Percentiles rank a stretch among this genome's conserved stretches.
Evolutionary conservation across 2,329 filamentous ascomycete species (phyloP).

Genomic region (Phyllosticta citriasiana): DNA sequence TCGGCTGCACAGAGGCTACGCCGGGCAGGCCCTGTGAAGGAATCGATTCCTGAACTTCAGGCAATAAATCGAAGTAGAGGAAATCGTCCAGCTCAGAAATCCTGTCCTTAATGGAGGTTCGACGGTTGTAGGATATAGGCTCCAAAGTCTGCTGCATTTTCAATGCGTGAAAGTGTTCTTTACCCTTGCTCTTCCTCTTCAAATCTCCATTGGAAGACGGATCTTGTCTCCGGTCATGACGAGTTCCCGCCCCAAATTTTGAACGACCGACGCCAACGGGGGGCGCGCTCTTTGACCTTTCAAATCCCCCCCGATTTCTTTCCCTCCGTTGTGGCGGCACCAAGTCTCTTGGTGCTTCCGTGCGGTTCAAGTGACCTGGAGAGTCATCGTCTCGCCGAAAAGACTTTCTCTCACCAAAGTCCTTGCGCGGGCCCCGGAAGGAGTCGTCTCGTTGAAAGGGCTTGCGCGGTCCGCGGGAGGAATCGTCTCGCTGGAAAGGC

Average conservation of each 20-base stretch:
- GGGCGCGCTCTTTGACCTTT: too few relatives aligned
- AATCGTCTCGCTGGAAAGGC: background rate
- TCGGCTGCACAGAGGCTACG: constrained; percentile 67
- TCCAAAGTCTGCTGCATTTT: constrained; percentile 85
- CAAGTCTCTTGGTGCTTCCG: constrained; percentile 38
- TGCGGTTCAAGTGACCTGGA: background rate
- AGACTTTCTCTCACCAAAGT: background rate
- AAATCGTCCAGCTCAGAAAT: constrained; percentile 65
- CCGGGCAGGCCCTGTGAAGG: constrained; percentile 62
- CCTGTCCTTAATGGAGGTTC: constrained; percentile 50
- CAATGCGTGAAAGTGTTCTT: constrained; percentile 57
- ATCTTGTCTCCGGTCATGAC: background rate
- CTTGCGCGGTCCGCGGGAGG: too few relatives aligned
- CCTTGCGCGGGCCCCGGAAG: too few relatives aligned
- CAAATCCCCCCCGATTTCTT: background rate
- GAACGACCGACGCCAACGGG: too few relatives aligned
- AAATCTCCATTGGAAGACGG: background rate
- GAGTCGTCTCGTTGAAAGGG: too few relatives aligned
- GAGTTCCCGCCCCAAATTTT: background rate
- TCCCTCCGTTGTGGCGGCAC: constrained; percentile 32
- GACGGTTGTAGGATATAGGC: constrained; percentile 63
- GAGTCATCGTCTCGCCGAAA: constrained; percentile 4
- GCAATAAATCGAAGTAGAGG: constrained; percentile 67
- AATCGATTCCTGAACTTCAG: constrained; percentile 61
- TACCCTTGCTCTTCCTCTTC: background rate